phyloP scores from a whole-genome alignment of 495 filamentous ascomycete species.

The Zalerion maritima region DNA sequence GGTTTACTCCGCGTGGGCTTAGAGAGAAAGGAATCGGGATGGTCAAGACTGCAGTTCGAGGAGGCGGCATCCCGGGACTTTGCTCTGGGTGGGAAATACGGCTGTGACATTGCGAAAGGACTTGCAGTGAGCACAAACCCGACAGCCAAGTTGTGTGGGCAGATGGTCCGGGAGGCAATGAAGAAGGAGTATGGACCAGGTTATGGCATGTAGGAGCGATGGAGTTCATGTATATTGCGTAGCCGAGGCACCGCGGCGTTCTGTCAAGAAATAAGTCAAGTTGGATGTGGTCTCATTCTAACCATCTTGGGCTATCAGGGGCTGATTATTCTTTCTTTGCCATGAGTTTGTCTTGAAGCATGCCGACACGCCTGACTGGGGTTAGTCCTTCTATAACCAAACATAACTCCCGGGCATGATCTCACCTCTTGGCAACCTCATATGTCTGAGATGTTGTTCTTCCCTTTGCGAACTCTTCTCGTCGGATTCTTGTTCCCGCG shows the following conservation, averaged over 20 bases:
- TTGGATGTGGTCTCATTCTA: too few relatives aligned
- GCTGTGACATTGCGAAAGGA: conserved; percentile 60
- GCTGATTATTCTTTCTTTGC: too few relatives aligned
- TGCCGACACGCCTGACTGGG: too few relatives aligned
- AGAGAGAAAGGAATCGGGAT: conserved; percentile 23
- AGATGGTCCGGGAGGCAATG: conserved; percentile 76
- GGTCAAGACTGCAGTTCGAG: conserved; percentile 44
- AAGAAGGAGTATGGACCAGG: conserved; percentile 49
- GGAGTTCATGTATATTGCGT: too few relatives aligned
- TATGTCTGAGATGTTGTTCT: conserved; percentile 36
- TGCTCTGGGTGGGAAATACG: conserved; percentile 58
- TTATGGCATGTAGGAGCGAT: too few relatives aligned
- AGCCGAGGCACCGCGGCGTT: too few relatives aligned
- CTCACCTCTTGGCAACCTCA: conserved; percentile 32
- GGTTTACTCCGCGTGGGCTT: conserved; percentile 13
- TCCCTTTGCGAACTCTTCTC: conserved; percentile 66
- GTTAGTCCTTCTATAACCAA: too few relatives aligned
- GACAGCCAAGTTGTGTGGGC: conserved; percentile 76
- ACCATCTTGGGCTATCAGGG: too few relatives aligned
- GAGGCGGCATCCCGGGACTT: conserved; percentile 62
- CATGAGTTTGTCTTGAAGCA: too few relatives aligned
- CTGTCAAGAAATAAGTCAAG: too few relatives aligned
- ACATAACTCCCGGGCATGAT: too few relatives aligned
- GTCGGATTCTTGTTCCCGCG: conserved; percentile 54
- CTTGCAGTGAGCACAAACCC: conserved; percentile 74